Evolutionary conservation across 1,284 basidiomycete genomes (phyloP), one percentile per base, ranked within the genome.

Genomic region (Phylloboletellus chloephorus): DNA sequence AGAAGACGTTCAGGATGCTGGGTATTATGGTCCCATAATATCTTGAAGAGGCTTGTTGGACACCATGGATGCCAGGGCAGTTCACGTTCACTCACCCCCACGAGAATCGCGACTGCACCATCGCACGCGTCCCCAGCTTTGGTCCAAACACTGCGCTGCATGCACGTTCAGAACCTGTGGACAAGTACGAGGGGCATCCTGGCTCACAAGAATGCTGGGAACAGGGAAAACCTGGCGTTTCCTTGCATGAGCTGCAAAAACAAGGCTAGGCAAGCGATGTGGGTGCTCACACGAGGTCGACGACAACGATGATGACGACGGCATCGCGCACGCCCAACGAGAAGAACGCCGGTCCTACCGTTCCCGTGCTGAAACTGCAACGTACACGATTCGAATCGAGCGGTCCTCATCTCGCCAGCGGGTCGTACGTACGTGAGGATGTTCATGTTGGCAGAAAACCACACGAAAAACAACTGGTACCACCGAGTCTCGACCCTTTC

Each of bases 381-480:
- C 1, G 9, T 2, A 25, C 17, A 17, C 12, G 5, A 20, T 29
- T 8, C 26, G 15, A 13, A 5, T 16, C 16, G 20, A 15, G n/a
- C n/a, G n/a, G n/a, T n/a, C n/a, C n/a, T n/a, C n/a, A n/a, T n/a
- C n/a, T n/a, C n/a, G n/a, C n/a, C n/a, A n/a, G n/a, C n/a, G n/a
- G n/a, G n/a, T n/a, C n/a, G n/a, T 7, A 60, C 69, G 33, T 63
- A 79, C 62, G 68, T 67, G 21, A 78, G 62, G 43, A 82, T 67
- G 49, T 81, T 81, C 56, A 78, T 67, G 47, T 79, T 81, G 35
- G 70, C 68, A 6, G 78, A 75, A 50, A 82, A 76, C 79, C 79
- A 82, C 13, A 79, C 67, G 48, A 78, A 78, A 58, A 81, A 82
- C 62, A 80, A 67, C 51, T 82, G 79, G 49, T 77, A 75, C 44